Conservation (phyloP, 2,329 filamentous ascomycete species). For the Thyridium curvatum region DNA sequence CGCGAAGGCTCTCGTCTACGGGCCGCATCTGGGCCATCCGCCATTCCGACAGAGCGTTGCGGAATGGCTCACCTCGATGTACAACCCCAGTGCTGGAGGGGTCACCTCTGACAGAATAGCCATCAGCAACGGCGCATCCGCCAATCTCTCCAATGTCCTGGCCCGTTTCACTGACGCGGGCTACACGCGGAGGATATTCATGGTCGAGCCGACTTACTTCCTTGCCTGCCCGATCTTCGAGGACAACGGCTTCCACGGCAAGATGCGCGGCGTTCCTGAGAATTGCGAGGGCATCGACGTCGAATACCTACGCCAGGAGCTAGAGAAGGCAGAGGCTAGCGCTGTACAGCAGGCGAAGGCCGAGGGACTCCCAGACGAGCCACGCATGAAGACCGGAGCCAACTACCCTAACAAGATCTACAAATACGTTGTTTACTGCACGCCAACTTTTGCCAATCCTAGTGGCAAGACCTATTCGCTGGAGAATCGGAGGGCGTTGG, state of each 20-base stretch:
- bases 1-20: slow-evolving; percentile 47
- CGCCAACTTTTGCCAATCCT: slow-evolving; percentile 66
- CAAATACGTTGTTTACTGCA: slow-evolving; percentile 61
- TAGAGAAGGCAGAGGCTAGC: slow-evolving; percentile 18
- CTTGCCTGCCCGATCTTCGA: slow-evolving; percentile 60
- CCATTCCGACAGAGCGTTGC: slow-evolving; percentile 49
- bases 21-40: slow-evolving; percentile 52
- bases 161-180: slow-evolving; percentile 58
- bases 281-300: slow-evolving; percentile 58
- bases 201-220: slow-evolving; percentile 62
- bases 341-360: slow-evolving; percentile 11
- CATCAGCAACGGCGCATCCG: slow-evolving; percentile 60
- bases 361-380: slow-evolving; percentile 7
- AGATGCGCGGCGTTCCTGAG: slow-evolving; percentile 55
- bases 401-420: slow-evolving; percentile 53
- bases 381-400: slow-evolving; percentile 38
- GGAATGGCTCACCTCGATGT: slow-evolving; percentile 54
- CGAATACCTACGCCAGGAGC: slow-evolving; percentile 38
- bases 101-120: slow-evolving; percentile 46
- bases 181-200: slow-evolving; percentile 58
- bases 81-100: slow-evolving; percentile 27
- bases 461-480: slow-evolving; percentile 59
- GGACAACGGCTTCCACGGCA: slow-evolving; percentile 54
- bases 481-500: slow-evolving; percentile 45
- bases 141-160: slow-evolving; percentile 57